phyloP scores from a whole-genome alignment of 495 filamentous ascomycete species.

The Talaromyces trachyspermus region DNA sequence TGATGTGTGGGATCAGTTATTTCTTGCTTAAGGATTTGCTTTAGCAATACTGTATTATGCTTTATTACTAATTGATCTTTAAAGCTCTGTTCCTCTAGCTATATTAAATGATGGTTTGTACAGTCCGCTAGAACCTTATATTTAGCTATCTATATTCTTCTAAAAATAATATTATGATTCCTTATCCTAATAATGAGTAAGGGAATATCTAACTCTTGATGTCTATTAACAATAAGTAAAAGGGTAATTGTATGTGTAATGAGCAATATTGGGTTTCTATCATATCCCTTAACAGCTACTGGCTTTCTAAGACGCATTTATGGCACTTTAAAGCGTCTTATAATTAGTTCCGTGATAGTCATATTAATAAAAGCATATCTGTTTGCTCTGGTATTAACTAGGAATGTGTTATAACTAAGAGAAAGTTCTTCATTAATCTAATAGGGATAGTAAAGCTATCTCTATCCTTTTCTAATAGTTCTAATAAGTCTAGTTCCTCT shows the following conservation, averaged over 20 bases:
- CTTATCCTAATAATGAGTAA: conserved; percentile 7
- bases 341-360: too few species aligned
- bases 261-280: conserved; percentile 8
- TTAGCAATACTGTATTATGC: not conserved
- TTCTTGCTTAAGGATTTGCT: not conserved
- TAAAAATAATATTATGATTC: conserved; percentile 8
- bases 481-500: not conserved
- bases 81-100: not conserved
- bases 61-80: not conserved
- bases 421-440: conserved; percentile 7
- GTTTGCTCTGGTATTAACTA: conserved; percentile 8
- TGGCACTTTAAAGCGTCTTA: too few species aligned
- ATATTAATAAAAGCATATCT: not conserved
- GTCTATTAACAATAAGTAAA: not conserved
- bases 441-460: conserved; percentile 12
- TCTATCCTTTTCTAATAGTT: conserved; percentile 1
- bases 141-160: not conserved
- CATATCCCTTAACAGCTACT: conserved; percentile 28
- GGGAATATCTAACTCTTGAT: not conserved
- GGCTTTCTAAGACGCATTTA: not conserved
- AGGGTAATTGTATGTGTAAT: conserved; percentile 6
- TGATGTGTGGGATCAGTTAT: too few species aligned
- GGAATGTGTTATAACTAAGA: not conserved
- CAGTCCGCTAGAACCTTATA: not conserved
- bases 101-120: not conserved